These are phyloP conservation scores for Domatiomyces catenatus DNA, from an alignment of 2,329 filamentous ascomycete genomes.

Conservation along the genomic window DNA sequence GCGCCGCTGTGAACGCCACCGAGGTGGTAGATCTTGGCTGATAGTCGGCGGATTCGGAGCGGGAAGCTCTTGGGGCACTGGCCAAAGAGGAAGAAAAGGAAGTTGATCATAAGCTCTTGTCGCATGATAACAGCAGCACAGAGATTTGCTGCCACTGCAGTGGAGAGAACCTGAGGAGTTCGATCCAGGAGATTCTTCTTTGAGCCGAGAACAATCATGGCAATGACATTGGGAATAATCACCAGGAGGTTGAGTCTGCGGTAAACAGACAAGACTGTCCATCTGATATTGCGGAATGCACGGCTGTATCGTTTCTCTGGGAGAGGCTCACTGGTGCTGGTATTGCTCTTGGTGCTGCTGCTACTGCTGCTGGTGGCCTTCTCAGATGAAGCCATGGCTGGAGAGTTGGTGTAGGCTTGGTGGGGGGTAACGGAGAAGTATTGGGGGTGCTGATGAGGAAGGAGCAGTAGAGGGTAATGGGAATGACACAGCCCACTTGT, in stretches of 20 bases:
- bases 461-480: neutral
- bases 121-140: conserved; percentile 34
- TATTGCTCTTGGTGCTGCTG: neutral
- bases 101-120: conserved; percentile 40
- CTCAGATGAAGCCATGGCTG: neutral
- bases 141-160: conserved; percentile 32
- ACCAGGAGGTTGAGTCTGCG: conserved; percentile 29
- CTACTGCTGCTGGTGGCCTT: neutral
- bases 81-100: conserved; percentile 32
- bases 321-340: conserved; percentile 1
- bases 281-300: conserved; percentile 22
- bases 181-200: conserved; percentile 23
- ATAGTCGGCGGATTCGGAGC: conserved; percentile 29
- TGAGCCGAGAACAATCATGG: conserved; percentile 22
- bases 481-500: neutral
- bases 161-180: conserved; percentile 21
- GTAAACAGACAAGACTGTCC: conserved; percentile 26
- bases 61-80: conserved; percentile 32
- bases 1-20: conserved; percentile 41
- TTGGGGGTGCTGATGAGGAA: neutral
- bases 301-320: conserved; percentile 17
- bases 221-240: conserved; percentile 25
- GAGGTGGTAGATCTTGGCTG: conserved; percentile 38
- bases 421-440: neutral
- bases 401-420: neutral